Evolutionary conservation across 2,329 filamentous ascomycete genomes (phyloP), one percentile per base, ranked within the genome.

Genomic region (Fusarium sp.): DNA sequence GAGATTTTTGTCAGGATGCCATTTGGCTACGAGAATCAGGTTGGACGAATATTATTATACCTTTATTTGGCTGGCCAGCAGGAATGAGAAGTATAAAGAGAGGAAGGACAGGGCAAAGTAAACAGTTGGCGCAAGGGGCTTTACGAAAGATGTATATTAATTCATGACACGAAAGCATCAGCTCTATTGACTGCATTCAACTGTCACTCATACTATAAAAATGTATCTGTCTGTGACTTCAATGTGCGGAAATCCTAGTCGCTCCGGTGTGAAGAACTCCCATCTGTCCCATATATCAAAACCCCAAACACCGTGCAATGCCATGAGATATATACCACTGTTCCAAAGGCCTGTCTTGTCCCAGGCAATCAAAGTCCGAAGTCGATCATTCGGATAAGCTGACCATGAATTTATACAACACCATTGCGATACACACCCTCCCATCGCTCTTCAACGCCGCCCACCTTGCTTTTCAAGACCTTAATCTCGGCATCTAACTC

Each of bases 401-500:
- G 19, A 25, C 34, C 10, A 37, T n/a, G 34, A 37, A 45, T 30
- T 34, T 55, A 77, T 19, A 61, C 58, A 14, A 71, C 41, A 9
- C 77, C 77, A 39, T 79, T 74, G 10, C 77, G 75, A 60, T 88
- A 89, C 1, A 88, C 74, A 4, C 83, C 85, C 66, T 88, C 83
- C 85, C 85, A 88, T 31, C 82, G 78, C 59, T 84, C 79, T 67
- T 95, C 92, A 7, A 95, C 84, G 19, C 86, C 86, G 2, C 84
- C 85, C 8, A 96, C 85, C 73, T 89, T 88, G n/a, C 82, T 83
- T 71, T 85, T 90, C 14, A 93, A 81, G 28, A 83, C 84, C 66
- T 89, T 88, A 68, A 97, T 95, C 81, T 97, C 94, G 37, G 82
- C 84, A 43, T 91, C 92, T 59, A 98, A 80, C 80, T 97, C 94